Conservation (phyloP, 192 early-diverging fungal genomes). For the Globomyces pollinis-pini region DNA sequence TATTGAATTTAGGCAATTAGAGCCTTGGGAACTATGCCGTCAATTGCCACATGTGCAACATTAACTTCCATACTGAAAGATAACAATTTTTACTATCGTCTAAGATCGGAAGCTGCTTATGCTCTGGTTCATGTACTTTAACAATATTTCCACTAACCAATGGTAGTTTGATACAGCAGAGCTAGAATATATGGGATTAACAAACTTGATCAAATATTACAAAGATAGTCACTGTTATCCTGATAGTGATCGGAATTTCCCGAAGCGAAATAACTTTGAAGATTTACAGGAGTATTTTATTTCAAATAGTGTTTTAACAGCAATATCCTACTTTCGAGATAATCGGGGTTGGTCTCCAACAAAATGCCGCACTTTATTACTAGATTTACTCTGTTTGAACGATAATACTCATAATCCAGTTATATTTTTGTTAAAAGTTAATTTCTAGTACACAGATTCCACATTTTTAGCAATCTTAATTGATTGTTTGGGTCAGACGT, state of each 20-base stretch:
- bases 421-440: constrained; percentile 36
- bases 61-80: constrained; percentile 72
- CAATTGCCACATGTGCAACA: constrained; percentile 57
- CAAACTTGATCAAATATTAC: constrained; percentile 68
- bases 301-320: constrained; percentile 26
- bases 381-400: constrained; percentile 80
- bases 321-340: constrained; percentile 66
- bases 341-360: constrained; percentile 52
- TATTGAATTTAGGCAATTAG: constrained; percentile 15
- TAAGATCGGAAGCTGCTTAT: constrained; percentile 71
- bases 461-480: constrained; percentile 58
- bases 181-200: constrained; percentile 59
- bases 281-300: constrained; percentile 85
- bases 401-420: constrained; percentile 83
- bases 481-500: constrained; percentile 64
- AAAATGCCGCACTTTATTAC: constrained; percentile 55
- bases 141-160: too few relatives aligned
- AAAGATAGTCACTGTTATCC: constrained; percentile 65
- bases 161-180: constrained; percentile 49
- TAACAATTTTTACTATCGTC: constrained; percentile 72
- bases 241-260: constrained; percentile 21
- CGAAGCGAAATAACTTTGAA: constrained; percentile 79
- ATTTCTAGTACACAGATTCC: constrained; percentile 50
- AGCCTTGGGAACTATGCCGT: constrained; percentile 58
- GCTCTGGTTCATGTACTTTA: constrained; percentile 60